Evolutionary conservation across 176 grass and related monocot species (phyloP).

Genomic region (Themeda triandra): DNA sequence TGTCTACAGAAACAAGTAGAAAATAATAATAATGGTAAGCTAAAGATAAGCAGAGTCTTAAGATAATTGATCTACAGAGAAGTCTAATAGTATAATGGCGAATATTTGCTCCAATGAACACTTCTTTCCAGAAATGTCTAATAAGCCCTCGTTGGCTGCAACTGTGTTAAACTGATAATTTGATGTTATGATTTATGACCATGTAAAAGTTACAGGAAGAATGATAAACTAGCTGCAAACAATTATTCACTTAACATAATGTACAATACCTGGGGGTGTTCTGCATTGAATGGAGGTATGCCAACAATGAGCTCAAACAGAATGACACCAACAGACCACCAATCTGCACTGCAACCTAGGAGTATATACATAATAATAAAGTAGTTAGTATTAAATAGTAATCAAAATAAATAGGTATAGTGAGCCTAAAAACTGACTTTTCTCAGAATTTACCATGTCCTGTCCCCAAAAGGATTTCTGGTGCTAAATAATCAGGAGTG

Average conservation of each 20-base stretch:
- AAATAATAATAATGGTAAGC: conserved; percentile 27
- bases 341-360: conserved; percentile 97
- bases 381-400: conserved; percentile 11
- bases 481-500: conserved; percentile 98
- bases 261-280: conserved; percentile 83
- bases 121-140: background rate
- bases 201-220: background rate
- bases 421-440: background rate
- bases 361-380: conserved; percentile 15
- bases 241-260: conserved; percentile 7
- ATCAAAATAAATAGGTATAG: background rate
- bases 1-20: conserved; percentile 64
- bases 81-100: background rate
- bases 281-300: conserved; percentile 98
- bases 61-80: conserved; percentile 14
- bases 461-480: conserved; percentile 98
- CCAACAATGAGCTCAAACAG: conserved; percentile 99
- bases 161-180: background rate
- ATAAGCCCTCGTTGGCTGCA: background rate
- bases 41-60: conserved; percentile 21
- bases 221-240: background rate
- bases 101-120: background rate
- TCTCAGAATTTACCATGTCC: conserved; percentile 73
- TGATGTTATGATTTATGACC: background rate
- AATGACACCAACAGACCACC: conserved; percentile 99